A percentile compares a stretch with the other conserved stretches of the same genome.
phyloP scores from a whole-genome alignment of 805 yeast genomes.

The Sugiyamaella valdiviana region DNA sequence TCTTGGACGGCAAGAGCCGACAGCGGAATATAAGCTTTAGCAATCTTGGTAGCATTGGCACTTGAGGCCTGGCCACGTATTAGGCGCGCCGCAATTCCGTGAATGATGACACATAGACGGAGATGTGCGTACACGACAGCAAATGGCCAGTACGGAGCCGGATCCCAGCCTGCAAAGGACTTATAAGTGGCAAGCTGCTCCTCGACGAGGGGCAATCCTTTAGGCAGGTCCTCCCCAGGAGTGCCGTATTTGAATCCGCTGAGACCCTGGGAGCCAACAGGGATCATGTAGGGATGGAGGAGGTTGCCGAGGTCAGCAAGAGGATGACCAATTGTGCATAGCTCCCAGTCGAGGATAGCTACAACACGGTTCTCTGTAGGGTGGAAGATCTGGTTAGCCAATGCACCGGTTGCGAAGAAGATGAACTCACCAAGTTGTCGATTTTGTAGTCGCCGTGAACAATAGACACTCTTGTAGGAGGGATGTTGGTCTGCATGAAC shows the following conservation, averaged over 20 bases:
- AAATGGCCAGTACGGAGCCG: conserved; percentile 42
- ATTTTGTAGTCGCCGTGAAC: conserved; percentile 63
- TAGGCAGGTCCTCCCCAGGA: conserved; percentile 14
- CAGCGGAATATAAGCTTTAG: conserved; percentile 29
- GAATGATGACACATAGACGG: conserved; percentile 51
- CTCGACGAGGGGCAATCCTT: conserved; percentile 24
- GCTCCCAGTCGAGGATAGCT: conserved; percentile 61
- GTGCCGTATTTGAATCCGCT: conserved; percentile 5
- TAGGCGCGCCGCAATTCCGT: conserved; percentile 55
- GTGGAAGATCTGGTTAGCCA: conserved; percentile 38
- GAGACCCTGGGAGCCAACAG: conserved; percentile 25
- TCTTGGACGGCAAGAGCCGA: conserved; percentile 28
- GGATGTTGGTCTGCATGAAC: conserved; percentile 42
- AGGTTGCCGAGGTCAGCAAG: conserved; percentile 55
- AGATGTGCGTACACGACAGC: conserved; percentile 53
- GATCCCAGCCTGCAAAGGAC: conserved; percentile 37
- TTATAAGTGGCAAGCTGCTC: conserved; percentile 23
- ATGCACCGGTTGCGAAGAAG: background rate
- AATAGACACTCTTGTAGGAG: conserved; percentile 41
- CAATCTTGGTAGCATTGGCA: conserved; percentile 42
- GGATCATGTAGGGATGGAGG: conserved; percentile 47
- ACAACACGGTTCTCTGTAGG: conserved; percentile 44
- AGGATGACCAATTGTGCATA: conserved; percentile 61
- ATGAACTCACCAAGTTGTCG: conserved; percentile 42
- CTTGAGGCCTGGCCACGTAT: conserved; percentile 49